Base-by-base conservation (phyloP, 2,329 filamentous ascomycete genomes). In the Nemania abortiva region DNA sequence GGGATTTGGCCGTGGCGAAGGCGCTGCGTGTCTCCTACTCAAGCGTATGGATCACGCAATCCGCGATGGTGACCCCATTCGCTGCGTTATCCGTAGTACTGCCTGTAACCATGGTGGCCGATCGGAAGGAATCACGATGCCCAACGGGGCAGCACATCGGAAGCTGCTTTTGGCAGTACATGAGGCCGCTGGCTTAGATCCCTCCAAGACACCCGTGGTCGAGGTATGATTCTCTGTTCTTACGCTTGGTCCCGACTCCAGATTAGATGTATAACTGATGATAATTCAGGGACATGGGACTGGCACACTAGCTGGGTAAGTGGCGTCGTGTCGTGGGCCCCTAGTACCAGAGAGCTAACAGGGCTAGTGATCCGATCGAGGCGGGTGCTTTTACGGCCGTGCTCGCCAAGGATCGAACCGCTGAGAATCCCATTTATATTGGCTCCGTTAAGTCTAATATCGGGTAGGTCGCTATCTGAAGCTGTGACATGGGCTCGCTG, bases 401-500 rank as follows among this genome's bases (percentile, higher is more conserved):
- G 63, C 68, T 70, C n/a, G 74, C 60, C 27, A 72, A 67, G 31
- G 58, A 72, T 6, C 66, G 72, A 58, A 76, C 73, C 34, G 60
- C 66, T 22, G 70, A 65, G 3, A 72, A 74, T 53, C 72, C 73
- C 9, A 57, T 78, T 2, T 76, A 75, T 62, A 72, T 79, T 24
- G 77, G 72, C 5, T 73, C 68, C 2, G 42, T 76, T 20, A 77
- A 77, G 56, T 69, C 74, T 9, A 76, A 75, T 57, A 56, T 73
- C 20, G 71, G 72, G 52, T 69, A 29, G 24, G 50, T 55, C 24
- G 24, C 39, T 5, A 18, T 56, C 11, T 24, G 37, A 7, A 37
- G 54, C 13, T 58, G 10, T 2, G n/a, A 11, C 9, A 52, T 34
- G 18, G 20, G 11, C 29, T 56, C 24, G 27, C 24, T 57, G 22